Conservation (phyloP, 495 filamentous ascomycete genomes). For the Chaetomium fimeti region DNA sequence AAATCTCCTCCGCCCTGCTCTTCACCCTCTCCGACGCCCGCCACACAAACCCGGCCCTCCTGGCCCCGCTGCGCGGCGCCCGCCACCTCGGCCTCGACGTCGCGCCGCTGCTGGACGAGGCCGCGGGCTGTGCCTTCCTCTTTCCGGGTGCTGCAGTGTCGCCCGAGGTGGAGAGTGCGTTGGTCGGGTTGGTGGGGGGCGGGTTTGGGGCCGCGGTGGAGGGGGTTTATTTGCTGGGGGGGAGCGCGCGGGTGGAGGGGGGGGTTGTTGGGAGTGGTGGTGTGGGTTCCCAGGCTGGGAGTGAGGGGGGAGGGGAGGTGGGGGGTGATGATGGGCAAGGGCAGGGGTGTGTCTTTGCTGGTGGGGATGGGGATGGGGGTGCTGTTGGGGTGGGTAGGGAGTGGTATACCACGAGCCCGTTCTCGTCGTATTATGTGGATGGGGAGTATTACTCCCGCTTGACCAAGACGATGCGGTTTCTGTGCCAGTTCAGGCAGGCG, state of each 20-base stretch:
- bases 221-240: not conserved
- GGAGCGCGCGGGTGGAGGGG: not conserved
- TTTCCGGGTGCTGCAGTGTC: not conserved
- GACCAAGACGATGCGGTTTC: constrained; percentile 4
- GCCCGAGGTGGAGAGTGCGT: not conserved
- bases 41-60: not conserved
- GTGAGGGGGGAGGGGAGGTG: not conserved
- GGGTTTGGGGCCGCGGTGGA: not conserved
- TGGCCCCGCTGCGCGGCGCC: not conserved
- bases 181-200: not conserved
- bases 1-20: not conserved
- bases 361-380: not conserved
- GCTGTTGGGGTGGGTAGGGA: not conserved
- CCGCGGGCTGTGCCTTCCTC: not conserved
- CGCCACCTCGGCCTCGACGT: constrained; percentile 13
- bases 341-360: not conserved
- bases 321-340: not conserved
- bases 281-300: not conserved
- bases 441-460: constrained; percentile 1
- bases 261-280: not conserved
- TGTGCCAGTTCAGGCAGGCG: constrained; percentile 5
- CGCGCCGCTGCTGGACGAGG: not conserved
- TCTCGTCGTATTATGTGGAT: constrained; percentile 3
- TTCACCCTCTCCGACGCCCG: not conserved
- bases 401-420: constrained; percentile 18